Percentiles rank a stretch among this genome's conserved stretches.
These are phyloP conservation scores for Nannochloropsis salina DNA, from an alignment of 108 stramenopile species.

Conservation along the genomic window DNA sequence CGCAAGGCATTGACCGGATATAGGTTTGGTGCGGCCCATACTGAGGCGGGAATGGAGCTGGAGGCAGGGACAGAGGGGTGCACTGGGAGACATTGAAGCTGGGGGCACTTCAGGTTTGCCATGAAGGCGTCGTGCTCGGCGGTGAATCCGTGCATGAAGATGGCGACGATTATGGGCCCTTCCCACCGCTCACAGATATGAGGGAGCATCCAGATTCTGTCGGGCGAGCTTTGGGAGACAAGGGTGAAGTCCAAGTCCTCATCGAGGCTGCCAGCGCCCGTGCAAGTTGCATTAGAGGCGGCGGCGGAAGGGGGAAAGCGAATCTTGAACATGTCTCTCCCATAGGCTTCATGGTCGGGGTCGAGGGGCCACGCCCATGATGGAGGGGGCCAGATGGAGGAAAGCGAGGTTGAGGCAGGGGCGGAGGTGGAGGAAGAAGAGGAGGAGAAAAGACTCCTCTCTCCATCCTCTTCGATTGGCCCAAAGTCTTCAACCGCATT, in stretches of 20 bases:
- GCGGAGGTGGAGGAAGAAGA: neutral
- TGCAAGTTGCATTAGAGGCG: neutral
- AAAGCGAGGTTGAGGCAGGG: neutral
- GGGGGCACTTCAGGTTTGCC: neutral
- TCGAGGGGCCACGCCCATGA: neutral
- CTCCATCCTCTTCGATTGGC: neutral
- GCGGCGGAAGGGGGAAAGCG: neutral
- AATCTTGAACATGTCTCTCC: neutral
- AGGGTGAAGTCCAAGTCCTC: slow-evolving; percentile 55
- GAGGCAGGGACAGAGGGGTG: neutral
- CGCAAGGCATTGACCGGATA: slow-evolving; percentile 83
- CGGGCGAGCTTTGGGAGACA: slow-evolving; percentile 65
- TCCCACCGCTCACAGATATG: slow-evolving; percentile 71
- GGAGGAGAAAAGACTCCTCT: neutral
- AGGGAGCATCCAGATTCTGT: slow-evolving; percentile 70
- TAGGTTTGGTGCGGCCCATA: slow-evolving; percentile 47
- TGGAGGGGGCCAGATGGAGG: neutral
- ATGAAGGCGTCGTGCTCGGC: slow-evolving; percentile 33
- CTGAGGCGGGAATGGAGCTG: neutral
- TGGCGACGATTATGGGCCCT: slow-evolving; percentile 63
- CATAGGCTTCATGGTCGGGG: neutral
- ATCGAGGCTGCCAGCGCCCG: neutral
- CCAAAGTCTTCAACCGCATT: neutral
- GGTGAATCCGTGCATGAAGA: slow-evolving; percentile 58
- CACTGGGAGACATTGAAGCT: neutral